Percentiles rank a stretch among this genome's conserved stretches.
These are phyloP conservation scores for Phytophthora meadii DNA, from an alignment of 352 stramenopile genomes.

Conservation along the genomic window DNA sequence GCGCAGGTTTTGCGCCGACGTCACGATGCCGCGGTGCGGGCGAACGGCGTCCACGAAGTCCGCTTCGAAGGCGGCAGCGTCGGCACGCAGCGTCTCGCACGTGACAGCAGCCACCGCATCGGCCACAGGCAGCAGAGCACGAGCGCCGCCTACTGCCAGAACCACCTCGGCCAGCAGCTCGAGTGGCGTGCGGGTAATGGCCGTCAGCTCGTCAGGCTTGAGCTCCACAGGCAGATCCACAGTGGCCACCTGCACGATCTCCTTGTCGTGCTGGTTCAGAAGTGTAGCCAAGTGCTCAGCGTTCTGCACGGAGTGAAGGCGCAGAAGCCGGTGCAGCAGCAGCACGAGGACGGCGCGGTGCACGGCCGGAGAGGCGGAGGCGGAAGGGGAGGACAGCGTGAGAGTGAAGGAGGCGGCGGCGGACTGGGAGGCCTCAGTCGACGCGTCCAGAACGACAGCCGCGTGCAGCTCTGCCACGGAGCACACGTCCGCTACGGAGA, in stretches of 20 bases:
- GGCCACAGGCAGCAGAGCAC: slow-evolving; percentile 66
- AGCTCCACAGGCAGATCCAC: slow-evolving; percentile 54
- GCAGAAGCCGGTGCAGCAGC: slow-evolving; percentile 55
- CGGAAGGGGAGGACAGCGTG: slow-evolving; percentile 9
- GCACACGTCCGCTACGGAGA: slow-evolving; percentile 68
- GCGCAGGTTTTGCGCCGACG: slow-evolving; percentile 82
- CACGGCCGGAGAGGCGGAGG: slow-evolving; percentile 15
- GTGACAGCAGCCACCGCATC: slow-evolving; percentile 85
- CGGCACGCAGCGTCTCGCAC: slow-evolving; percentile 78
- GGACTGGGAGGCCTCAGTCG: slow-evolving; percentile 14
- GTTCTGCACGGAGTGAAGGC: slow-evolving; percentile 38
- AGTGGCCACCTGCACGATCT: slow-evolving; percentile 21
- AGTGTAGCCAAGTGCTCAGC: slow-evolving; percentile 56
- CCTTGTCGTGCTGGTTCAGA: slow-evolving; percentile 67
- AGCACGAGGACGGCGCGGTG: slow-evolving; percentile 50
- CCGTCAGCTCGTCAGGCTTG: slow-evolving; percentile 42
- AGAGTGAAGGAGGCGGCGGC: slow-evolving; percentile 15
- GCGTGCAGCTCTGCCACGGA: slow-evolving; percentile 60
- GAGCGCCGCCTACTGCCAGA: slow-evolving; percentile 68
- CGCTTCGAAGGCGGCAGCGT: slow-evolving; percentile 80
- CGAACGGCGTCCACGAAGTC: slow-evolving; percentile 82
- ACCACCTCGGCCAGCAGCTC: slow-evolving; percentile 58
- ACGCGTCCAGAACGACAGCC: slow-evolving; percentile 46
- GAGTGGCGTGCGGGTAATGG: slow-evolving; percentile 44
- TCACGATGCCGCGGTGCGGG: slow-evolving; percentile 89